These are phyloP conservation scores for Phytophthora sansomeana DNA, from an alignment of 352 stramenopile genomes.

Conservation along the genomic window DNA sequence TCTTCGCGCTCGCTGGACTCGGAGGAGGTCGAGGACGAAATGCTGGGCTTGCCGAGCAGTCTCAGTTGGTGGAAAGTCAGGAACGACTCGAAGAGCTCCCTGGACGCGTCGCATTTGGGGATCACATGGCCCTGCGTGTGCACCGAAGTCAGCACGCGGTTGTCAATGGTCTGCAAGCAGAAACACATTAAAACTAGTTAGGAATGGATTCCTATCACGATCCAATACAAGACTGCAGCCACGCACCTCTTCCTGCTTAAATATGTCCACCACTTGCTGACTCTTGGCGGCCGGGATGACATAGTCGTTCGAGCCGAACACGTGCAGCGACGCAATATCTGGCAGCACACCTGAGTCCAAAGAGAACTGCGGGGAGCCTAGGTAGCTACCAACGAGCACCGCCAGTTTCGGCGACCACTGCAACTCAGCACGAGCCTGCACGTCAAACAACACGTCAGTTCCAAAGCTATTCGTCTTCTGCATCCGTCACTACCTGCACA, in stretches of 20 bases:
- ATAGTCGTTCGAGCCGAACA: slow-evolving; percentile 84
- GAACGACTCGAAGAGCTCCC: slow-evolving; percentile 63
- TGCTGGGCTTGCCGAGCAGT: slow-evolving; percentile 29
- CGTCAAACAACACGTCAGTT: slow-evolving; percentile 12
- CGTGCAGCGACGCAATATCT: slow-evolving; percentile 71
- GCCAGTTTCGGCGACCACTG: slow-evolving; percentile 75
- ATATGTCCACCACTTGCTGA: slow-evolving; percentile 71
- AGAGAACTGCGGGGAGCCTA: slow-evolving; percentile 64
- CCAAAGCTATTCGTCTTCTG: background rate
- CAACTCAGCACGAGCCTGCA: slow-evolving; percentile 58
- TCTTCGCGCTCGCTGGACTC: slow-evolving; percentile 25
- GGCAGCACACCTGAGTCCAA: slow-evolving; percentile 58
- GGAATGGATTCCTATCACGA: background rate
- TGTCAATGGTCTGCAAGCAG: slow-evolving; percentile 39
- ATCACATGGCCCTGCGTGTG: slow-evolving; percentile 85
- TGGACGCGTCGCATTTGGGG: slow-evolving; percentile 72
- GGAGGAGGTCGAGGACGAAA: slow-evolving; percentile 32
- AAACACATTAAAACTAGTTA: slow-evolving; percentile 5
- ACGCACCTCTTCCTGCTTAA: slow-evolving; percentile 61
- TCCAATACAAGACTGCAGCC: background rate
- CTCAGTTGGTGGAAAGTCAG: slow-evolving; percentile 36
- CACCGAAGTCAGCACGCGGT: slow-evolving; percentile 62
- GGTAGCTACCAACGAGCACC: slow-evolving; percentile 81
- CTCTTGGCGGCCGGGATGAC: slow-evolving; percentile 80
- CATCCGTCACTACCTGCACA: background rate